Evolutionary conservation across 768 basidiomycete genomes (phyloP), one percentile per base, ranked within the genome.

Genomic region (Pholiota conissans): DNA sequence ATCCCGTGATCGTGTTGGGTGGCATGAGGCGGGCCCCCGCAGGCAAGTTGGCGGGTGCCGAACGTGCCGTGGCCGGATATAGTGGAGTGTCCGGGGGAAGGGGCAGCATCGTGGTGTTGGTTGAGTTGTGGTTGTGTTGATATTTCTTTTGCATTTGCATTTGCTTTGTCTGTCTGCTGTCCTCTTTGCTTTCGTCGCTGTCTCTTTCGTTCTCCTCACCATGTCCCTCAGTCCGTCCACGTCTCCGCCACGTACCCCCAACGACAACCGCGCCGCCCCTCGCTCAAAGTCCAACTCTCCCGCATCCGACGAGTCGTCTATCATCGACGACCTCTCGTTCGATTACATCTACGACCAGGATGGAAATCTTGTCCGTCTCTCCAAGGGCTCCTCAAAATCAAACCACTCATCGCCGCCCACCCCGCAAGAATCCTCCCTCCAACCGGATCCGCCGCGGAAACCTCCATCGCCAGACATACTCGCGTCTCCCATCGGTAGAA

Each of bases 261-360:
- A 67, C 49, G 69, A 76, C 51, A 27, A 56, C 58, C 65, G 69
- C 53, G 63, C 70, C 59, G 28, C 67, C 29, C 10, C 63, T 40
- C 46, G 49, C 16, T 26, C 61, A 57, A 63, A 64, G 54, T 63
- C 70, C 51, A 63, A 69, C 53, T 62, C 72, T 48, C 60, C 74
- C 58, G 58, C 57, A 63, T 85, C 84, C 22, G 84, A 86, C 66
- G 84, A 84, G 60, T 84, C 83, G 1, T 82, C 82, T 11, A 73
- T 83, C 54, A 82, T 84, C 59, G 79, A 82, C 51, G 86, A 87
- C 64, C 79, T 87, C 51, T 86, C 84, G 6, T 87, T 89, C 69
- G 84, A 85, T 63, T 89, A 86, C 58, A 76, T 82, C 61, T 75
- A 74, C 42, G 83, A 84, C 72, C 73, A 76, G 10, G 73, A 81